phyloP scores from a whole-genome alignment of 2,329 filamentous ascomycete species.

The Aspergillus flavus region DNA sequence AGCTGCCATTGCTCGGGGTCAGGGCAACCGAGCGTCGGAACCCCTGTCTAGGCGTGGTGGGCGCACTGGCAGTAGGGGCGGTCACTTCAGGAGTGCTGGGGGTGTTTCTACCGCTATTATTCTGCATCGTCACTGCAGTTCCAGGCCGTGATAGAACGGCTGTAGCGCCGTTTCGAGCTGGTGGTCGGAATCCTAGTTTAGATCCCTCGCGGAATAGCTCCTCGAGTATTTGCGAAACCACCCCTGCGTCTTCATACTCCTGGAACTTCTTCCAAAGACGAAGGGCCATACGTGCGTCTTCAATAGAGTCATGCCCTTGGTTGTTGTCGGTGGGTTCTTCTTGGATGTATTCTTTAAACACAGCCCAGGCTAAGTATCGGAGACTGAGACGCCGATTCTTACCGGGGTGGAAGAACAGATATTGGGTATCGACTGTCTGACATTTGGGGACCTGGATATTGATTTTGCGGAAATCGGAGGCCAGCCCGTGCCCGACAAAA shows the following conservation, averaged over 20 bases:
- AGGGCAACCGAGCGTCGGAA: slow-evolving; percentile 46
- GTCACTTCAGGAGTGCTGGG: slow-evolving; percentile 42
- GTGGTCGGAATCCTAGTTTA: slow-evolving; percentile 61
- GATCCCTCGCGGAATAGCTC: slow-evolving; percentile 76
- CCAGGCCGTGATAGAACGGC: slow-evolving; percentile 41
- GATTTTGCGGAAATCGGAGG: slow-evolving; percentile 95
- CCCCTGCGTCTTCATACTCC: slow-evolving; percentile 83
- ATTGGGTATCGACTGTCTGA: slow-evolving; percentile 92
- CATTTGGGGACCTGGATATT: slow-evolving; percentile 92
- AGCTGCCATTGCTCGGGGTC: slow-evolving; percentile 47
- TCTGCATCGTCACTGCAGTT: slow-evolving; percentile 42
- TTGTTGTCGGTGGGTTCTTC: slow-evolving; percentile 62
- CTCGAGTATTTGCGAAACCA: slow-evolving; percentile 79
- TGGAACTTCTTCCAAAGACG: slow-evolving; percentile 87
- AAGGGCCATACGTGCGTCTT: slow-evolving; percentile 88
- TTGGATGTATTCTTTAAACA: slow-evolving; percentile 94
- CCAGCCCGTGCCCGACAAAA: slow-evolving; percentile 91
- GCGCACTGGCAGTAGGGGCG: slow-evolving; percentile 33
- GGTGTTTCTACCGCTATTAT: slow-evolving; percentile 45
- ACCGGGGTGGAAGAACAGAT: slow-evolving; percentile 81
- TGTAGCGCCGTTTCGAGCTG: slow-evolving; percentile 42
- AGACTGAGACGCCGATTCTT: slow-evolving; percentile 86
- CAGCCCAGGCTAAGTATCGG: slow-evolving; percentile 86
- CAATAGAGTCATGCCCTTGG: slow-evolving; percentile 81
- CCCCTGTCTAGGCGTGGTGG: slow-evolving; percentile 45